Percentiles rank a stretch among this genome's conserved stretches.
Conservation (phyloP, 345 rosid genomes). For the Raphanus raphanistrum region DNA sequence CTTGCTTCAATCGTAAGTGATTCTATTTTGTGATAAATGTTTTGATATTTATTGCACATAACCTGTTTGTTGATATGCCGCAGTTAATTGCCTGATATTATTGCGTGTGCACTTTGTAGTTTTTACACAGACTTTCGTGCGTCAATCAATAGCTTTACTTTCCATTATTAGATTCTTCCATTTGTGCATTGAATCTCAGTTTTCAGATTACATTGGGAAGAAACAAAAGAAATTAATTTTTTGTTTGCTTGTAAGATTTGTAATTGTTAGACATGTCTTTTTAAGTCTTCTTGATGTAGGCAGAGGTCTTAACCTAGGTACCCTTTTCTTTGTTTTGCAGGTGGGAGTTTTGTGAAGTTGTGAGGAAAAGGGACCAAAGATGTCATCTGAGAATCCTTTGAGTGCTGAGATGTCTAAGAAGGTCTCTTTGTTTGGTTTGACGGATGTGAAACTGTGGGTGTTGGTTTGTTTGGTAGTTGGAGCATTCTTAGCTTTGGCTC, state of each 20-base stretch:
- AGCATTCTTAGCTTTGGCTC: conserved; percentile 64
- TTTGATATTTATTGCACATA: conserved; percentile 13
- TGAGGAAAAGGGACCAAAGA: conserved; percentile 43
- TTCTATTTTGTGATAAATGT: background rate
- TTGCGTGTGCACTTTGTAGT: conserved; percentile 10
- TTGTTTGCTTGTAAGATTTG: conserved; percentile 23
- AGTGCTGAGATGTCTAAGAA: conserved; percentile 71
- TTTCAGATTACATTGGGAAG: conserved; percentile 6
- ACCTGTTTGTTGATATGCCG: conserved; percentile 37
- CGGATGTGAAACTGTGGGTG: conserved; percentile 87
- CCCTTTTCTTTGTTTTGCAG: conserved; percentile 10
- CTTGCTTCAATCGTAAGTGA: conserved; percentile 79
- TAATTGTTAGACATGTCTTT: conserved; percentile 31
- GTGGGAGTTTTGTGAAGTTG: conserved; percentile 15
- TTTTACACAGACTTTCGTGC: background rate
- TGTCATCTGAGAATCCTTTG: conserved; percentile 68
- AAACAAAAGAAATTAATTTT: background rate
- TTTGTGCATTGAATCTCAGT: conserved; percentile 17
- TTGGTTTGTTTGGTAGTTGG: conserved; percentile 76
- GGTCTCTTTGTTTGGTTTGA: conserved; percentile 73
- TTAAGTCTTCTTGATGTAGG: conserved; percentile 39
- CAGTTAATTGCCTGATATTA: conserved; percentile 28
- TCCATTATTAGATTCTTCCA: conserved; percentile 26
- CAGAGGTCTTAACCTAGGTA: background rate
- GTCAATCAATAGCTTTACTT: background rate